A percentile compares a stretch with the other conserved stretches of the same genome.
Evolutionary conservation across 306 rosid species (phyloP).

Genomic region (Vigna radiata): DNA sequence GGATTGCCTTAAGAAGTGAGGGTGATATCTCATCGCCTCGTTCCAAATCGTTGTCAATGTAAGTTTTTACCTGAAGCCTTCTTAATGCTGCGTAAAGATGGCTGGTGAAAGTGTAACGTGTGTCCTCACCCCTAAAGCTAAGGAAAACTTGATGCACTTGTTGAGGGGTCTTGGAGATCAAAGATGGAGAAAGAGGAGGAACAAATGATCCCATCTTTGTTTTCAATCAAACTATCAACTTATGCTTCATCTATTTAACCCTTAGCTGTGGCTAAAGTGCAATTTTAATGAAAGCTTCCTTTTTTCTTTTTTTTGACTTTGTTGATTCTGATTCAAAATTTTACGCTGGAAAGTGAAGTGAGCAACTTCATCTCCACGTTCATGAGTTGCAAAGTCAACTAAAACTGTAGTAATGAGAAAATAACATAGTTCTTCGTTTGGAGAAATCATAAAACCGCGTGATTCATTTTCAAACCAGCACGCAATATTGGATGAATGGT

Average conservation of each 20-base stretch:
- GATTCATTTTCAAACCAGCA: too few species aligned
- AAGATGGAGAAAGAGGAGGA: background rate
- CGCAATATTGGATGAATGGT: too few species aligned
- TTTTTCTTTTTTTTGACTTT: background rate
- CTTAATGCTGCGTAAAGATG: constrained; percentile 40
- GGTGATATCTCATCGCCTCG: constrained; percentile 52
- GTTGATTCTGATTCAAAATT: background rate
- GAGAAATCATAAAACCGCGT: too few species aligned
- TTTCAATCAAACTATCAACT: background rate
- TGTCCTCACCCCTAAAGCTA: constrained; percentile 43
- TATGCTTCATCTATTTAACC: too few species aligned
- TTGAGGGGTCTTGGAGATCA: background rate
- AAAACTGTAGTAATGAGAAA: too few species aligned
- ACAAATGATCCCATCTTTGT: constrained; percentile 24
- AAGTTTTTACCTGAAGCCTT: constrained; percentile 27
- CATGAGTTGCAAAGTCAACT: background rate
- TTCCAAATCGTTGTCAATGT: constrained; percentile 42
- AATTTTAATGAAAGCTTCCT: too few species aligned
- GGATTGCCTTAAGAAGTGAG: constrained; percentile 40
- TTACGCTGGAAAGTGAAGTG: too few species aligned
- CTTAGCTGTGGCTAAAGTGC: too few species aligned
- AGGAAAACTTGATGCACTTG: constrained; percentile 36
- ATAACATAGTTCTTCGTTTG: too few species aligned
- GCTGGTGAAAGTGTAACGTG: constrained; percentile 39
- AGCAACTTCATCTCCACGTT: background rate